These are phyloP conservation scores for Royoungia palumana DNA, from an alignment of 768 basidiomycete species.

Conservation along the genomic window DNA sequence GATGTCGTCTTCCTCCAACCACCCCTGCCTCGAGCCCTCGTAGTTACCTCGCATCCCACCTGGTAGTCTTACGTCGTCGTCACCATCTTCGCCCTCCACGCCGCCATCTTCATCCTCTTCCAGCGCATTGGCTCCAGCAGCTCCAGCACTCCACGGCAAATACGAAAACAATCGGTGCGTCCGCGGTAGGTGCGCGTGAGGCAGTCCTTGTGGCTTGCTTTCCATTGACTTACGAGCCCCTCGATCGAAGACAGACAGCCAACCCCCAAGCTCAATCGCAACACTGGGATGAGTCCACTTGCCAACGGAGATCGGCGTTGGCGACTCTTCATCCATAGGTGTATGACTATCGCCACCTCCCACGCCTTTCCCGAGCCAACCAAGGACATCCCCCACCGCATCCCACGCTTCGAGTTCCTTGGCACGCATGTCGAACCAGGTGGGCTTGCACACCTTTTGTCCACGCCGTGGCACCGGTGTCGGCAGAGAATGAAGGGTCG, in stretches of 20 bases:
- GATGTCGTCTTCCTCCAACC: constrained; percentile 60
- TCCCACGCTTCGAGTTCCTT: constrained; percentile 60
- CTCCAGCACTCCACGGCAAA: constrained; percentile 42
- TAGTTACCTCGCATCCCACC: constrained; percentile 25
- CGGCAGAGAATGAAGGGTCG: constrained; percentile 83
- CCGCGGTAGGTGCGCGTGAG: constrained; percentile 10
- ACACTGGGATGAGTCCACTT: constrained; percentile 54
- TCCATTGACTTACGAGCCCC: not conserved
- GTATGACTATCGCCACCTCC: constrained; percentile 6
- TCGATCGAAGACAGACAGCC: constrained; percentile 49
- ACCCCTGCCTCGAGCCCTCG: constrained; percentile 35
- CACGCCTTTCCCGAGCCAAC: constrained; percentile 50
- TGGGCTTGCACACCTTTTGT: constrained; percentile 86
- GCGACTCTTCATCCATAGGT: constrained; percentile 1
- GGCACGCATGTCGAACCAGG: constrained; percentile 67
- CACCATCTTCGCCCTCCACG: constrained; percentile 27
- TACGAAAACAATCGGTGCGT: constrained; percentile 52
- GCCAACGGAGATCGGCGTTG: constrained; percentile 20
- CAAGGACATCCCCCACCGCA: constrained; percentile 48
- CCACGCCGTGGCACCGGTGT: constrained; percentile 73
- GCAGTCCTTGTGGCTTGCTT: not conserved
- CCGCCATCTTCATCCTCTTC: constrained; percentile 31
- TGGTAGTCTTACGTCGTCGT: constrained; percentile 30
- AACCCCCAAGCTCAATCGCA: constrained; percentile 54
- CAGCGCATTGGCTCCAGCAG: constrained; percentile 15